Base-by-base conservation (phyloP, 2,329 filamentous ascomycete species). In the Aspergillus sp. region DNA sequence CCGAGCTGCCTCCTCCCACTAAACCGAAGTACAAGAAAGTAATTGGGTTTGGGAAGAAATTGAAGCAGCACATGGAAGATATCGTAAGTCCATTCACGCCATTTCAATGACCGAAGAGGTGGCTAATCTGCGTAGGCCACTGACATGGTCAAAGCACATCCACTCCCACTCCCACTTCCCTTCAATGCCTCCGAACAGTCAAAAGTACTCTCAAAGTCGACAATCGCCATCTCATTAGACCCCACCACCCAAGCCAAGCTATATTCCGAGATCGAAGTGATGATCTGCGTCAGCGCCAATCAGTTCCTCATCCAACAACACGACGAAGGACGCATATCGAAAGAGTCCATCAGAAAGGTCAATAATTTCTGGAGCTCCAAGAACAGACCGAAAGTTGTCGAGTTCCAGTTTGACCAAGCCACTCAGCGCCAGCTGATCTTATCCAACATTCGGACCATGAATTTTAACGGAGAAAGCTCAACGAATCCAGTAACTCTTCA, bases 381-480 rank as follows among this genome's bases (percentile, higher is more conserved):
- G 56, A 80, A 80, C 48, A 70, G 80, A 11, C 76, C 78, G 15
- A 72, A 74, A 41, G 80, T 83, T 20, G 70, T 76, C 8, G 78
- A 83, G 57, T 83, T 83, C 64, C 76, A 78, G 60, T 83, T 81
- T 62, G 80, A 83, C 64, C 78, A 82, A 65, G 66, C 67, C 18
- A 82, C 79, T 8, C 81, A 84, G 62, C 73, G 75, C 11, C 74
- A 78, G 18, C 66, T 84, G 5, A 76, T 83, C 55, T 62, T 73
- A 11, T 68, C 71, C 45, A 82, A 83, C 59, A 68, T 80, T 48
- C 68, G 74, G 15, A 75, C 67, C 6, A 71, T 83, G 59, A 66
- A 71, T 7, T 83, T 84, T 62, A 71, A 76, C 48, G 78, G 78
- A 7, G 69, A 74, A 15, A 70, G 69, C 45, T 71, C 76, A 18